Evolutionary conservation across 2,329 filamentous ascomycete genomes (phyloP).

Genomic region (Neopestalotiopsis sp.): DNA sequence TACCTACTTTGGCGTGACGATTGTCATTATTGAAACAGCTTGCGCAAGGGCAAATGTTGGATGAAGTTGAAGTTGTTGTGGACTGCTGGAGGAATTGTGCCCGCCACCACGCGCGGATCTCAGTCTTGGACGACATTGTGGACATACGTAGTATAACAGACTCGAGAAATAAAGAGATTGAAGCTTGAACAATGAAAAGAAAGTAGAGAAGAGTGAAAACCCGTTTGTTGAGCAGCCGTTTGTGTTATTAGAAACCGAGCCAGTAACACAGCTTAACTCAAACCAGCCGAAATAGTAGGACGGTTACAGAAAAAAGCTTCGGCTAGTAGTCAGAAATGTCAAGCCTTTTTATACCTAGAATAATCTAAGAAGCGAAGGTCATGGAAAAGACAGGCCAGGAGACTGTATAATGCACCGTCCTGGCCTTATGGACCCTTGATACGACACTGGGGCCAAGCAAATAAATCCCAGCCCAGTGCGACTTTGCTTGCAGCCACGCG

Average conservation of each 20-base stretch:
- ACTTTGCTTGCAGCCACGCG: not conserved
- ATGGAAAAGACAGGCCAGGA: not conserved
- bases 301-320: not conserved
- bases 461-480: not conserved
- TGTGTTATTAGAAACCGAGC: not conserved
- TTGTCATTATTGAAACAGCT: constrained; percentile 18
- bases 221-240: not conserved
- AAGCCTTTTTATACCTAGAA: not conserved
- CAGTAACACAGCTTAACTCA: not conserved
- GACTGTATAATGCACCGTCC: not conserved
- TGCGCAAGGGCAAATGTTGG: constrained; percentile 18
- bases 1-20: constrained; percentile 10
- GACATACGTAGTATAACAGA: not conserved
- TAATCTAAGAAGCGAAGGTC: not conserved
- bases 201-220: not conserved
- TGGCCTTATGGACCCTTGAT: not conserved
- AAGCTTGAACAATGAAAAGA: not conserved
- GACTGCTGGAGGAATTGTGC: constrained; percentile 11
- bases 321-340: not conserved
- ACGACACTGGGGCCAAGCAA: constrained; percentile 1
- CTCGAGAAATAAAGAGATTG: not conserved
- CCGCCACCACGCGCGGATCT: constrained; percentile 16
- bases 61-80: not conserved
- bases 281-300: not conserved
- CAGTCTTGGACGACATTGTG: constrained; percentile 12